phyloP scores from a whole-genome alignment of 108 stramenopile genomes.

The Nannochloropsis granulata region DNA sequence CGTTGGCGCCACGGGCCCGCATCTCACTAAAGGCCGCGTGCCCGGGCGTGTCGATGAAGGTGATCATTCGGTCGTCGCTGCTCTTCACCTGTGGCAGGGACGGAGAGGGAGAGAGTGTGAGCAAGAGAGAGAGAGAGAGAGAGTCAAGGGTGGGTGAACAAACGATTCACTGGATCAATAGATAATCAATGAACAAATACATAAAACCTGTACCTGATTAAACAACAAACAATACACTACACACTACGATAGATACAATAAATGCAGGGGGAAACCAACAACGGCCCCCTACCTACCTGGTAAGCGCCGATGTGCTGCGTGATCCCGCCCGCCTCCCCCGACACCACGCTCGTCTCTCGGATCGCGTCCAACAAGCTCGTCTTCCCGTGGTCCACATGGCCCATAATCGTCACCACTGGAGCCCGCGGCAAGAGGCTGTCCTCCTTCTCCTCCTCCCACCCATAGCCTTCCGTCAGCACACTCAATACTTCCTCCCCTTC shows the following conservation, averaged over 20 bases:
- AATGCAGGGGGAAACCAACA: too few relatives aligned
- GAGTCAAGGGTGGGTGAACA: not conserved
- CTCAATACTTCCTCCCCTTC: not conserved
- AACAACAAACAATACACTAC: too few relatives aligned
- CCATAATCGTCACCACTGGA: conserved; percentile 41
- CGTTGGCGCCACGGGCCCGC: conserved; percentile 73
- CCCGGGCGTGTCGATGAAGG: conserved; percentile 40
- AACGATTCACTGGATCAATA: not conserved
- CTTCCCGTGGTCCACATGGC: conserved; percentile 42
- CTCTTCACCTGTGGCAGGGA: not conserved
- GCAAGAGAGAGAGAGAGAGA: not conserved
- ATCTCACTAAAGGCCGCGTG: conserved; percentile 61
- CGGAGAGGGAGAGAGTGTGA: not conserved
- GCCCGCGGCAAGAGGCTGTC: conserved; percentile 1
- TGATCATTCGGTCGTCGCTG: conserved; percentile 39
- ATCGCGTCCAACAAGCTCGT: conserved; percentile 34
- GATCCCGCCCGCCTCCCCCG: conserved; percentile 34
- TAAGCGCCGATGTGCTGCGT: conserved; percentile 38
- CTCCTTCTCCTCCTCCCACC: not conserved
- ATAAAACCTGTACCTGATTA: not conserved
- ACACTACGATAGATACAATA: too few relatives aligned
- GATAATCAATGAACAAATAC: not conserved
- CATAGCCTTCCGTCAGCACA: not conserved
- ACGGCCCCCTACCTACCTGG: not conserved
- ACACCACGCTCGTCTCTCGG: conserved; percentile 19